Base-by-base conservation (phyloP, 352 stramenopile genomes). In the Lagenidium giganteum region DNA sequence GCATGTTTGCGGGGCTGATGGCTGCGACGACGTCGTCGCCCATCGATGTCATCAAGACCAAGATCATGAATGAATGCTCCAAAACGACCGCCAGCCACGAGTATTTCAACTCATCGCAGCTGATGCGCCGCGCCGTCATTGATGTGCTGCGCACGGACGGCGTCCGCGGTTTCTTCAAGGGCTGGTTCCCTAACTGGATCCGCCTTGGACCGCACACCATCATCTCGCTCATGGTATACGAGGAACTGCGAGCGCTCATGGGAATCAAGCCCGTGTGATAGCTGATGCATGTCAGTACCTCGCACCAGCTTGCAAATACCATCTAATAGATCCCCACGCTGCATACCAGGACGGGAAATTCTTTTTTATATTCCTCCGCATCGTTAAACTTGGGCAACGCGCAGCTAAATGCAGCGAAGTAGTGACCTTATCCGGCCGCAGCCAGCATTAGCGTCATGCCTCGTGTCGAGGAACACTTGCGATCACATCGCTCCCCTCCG, bases 41-140 rank as follows among this genome's bases (percentile, higher is more conserved):
- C 11, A 45, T 88, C 16, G 81, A 93, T 58, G 78, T 87, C 20
- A 73, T 90, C 61, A 93, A 93, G 70, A 90, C 73, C 17, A 80
- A 87, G 52, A 83, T 93, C 56, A 89, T 90, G 79, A 80, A 86
- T 51, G 69, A 83, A 38, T 64, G 57, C 46, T 64, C 69, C 27
- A 64, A 64, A 36, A 81, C 64, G 13, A 58, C 63, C 30, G 64
- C 54, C 26, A 62, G 54, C 22, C 42, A 53, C 18, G 18, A 57
- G 12, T 42, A 68, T 14, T 64, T 64, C 34, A 61, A 59, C 23
- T 57, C 57, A 22, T 63, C 51, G 42, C 61, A 64, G 36, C 47
- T 80, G 34, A 51, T 84, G 50, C 62, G 71, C n/a, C 61, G 64
- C 34, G 67, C 65, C 26, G 84, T 83, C 44, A 59, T 74, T 29